Conservation (phyloP, 768 basidiomycete genomes). For the Leccinum truebloodii region DNA sequence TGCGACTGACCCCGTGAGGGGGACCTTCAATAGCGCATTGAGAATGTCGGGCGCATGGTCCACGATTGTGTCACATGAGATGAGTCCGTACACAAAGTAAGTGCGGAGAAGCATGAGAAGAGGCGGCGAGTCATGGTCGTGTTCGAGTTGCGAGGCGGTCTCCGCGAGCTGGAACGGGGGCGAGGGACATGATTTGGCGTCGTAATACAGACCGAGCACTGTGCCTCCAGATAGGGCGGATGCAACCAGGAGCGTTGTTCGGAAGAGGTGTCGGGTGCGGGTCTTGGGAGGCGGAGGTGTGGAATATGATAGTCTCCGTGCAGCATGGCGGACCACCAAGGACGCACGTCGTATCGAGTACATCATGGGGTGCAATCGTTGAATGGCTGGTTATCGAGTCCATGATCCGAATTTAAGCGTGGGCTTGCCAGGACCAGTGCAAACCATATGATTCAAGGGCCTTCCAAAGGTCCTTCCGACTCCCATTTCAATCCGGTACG, state of each 20-base stretch:
- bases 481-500: neutral
- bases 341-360: constrained; percentile 14
- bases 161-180: constrained; percentile 19
- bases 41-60: constrained; percentile 74
- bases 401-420: neutral
- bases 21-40: constrained; percentile 47
- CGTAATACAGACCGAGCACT: constrained; percentile 23
- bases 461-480: constrained; percentile 17
- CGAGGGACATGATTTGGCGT: constrained; percentile 28
- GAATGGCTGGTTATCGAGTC: neutral
- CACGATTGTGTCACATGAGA: constrained; percentile 74
- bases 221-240: constrained; percentile 21
- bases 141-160: neutral
- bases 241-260: constrained; percentile 18
- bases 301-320: constrained; percentile 10
- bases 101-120: constrained; percentile 57
- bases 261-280: constrained; percentile 6
- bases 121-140: constrained; percentile 16
- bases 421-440: neutral
- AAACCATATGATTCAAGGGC: neutral
- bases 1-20: constrained; percentile 58
- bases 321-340: neutral
- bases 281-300: constrained; percentile 3
- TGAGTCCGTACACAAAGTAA: constrained; percentile 81
- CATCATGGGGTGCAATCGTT: constrained; percentile 8